These are phyloP conservation scores for Naematelia aurantialba DNA, from an alignment of 768 basidiomycete genomes.

Conservation along the genomic window DNA sequence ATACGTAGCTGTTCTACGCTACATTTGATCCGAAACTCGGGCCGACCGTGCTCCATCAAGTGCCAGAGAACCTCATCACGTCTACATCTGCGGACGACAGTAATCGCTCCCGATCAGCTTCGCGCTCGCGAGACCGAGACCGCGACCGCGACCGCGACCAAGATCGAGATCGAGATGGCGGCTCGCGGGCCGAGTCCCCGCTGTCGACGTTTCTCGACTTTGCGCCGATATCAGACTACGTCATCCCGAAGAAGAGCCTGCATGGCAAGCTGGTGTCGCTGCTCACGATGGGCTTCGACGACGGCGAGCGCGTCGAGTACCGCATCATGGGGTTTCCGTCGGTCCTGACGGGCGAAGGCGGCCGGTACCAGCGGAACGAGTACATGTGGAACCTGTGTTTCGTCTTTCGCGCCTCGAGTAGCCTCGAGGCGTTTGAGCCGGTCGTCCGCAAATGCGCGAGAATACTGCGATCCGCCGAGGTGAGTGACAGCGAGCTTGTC, in stretches of 20 bases:
- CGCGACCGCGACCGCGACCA: constrained; percentile 9
- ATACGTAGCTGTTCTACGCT: constrained; percentile 69
- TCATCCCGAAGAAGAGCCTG: constrained; percentile 80
- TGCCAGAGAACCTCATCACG: constrained; percentile 84
- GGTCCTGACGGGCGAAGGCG: constrained; percentile 57
- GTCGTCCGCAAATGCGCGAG: constrained; percentile 91
- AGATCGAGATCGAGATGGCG: too few species aligned
- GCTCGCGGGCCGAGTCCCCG: constrained; percentile 3
- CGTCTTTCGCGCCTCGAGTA: constrained; percentile 85
- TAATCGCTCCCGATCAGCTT: constrained; percentile 27
- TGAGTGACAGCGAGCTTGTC: too few species aligned
- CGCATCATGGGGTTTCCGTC: constrained; percentile 91
- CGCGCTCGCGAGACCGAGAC: constrained; percentile 17
- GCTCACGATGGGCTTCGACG: constrained; percentile 57
- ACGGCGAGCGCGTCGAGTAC: constrained; percentile 54
- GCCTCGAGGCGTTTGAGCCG: constrained; percentile 92
- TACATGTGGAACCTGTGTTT: constrained; percentile 95
- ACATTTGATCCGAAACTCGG: constrained; percentile 82
- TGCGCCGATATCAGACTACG: constrained; percentile 84
- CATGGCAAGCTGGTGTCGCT: constrained; percentile 87
- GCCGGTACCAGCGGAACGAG: constrained; percentile 74
- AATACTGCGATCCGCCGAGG: constrained; percentile 84
- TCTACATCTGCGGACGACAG: constrained; percentile 23
- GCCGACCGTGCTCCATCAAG: constrained; percentile 86
- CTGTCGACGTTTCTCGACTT: constrained; percentile 68